phyloP scores from a whole-genome alignment of 345 rosid genomes.

The Mangifera indica region DNA sequence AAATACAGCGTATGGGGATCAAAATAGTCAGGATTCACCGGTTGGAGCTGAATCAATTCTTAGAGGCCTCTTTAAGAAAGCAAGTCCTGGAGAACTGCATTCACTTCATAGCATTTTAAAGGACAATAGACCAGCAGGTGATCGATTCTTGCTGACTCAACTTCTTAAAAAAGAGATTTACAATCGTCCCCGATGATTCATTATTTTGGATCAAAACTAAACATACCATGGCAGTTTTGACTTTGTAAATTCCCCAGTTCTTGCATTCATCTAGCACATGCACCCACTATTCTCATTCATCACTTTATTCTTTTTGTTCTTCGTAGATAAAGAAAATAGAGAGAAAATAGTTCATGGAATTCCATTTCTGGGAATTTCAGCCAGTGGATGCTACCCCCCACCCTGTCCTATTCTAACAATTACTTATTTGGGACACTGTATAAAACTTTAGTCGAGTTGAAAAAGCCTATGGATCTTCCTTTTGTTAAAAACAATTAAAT shows the following conservation, averaged over 20 bases:
- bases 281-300: constrained; percentile 14
- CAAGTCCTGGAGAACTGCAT: constrained; percentile 59
- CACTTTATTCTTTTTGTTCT: constrained; percentile 22
- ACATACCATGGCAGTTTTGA: constrained; percentile 10
- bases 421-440: no score
- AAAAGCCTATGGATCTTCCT: no score
- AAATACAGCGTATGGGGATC: constrained; percentile 25
- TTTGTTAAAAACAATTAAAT: no score
- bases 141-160: constrained; percentile 34
- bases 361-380: background rate
- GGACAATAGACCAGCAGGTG: constrained; percentile 32
- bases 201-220: constrained; percentile 16
- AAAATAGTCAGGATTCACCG: constrained; percentile 23
- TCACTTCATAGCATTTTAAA: constrained; percentile 45
- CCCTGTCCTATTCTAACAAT: no score
- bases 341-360: constrained; percentile 5
- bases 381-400: constrained; percentile 7
- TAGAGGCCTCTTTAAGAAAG: constrained; percentile 69
- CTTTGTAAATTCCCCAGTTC: constrained; percentile 36
- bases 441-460: background rate
- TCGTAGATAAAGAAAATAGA: background rate
- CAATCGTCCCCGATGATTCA: constrained; percentile 44
- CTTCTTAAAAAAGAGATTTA: constrained; percentile 65
- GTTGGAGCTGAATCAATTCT: constrained; percentile 42
- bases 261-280: background rate